Evolutionary conservation across 2,329 filamentous ascomycete species (phyloP).

Genomic region (Neonectria punicea): DNA sequence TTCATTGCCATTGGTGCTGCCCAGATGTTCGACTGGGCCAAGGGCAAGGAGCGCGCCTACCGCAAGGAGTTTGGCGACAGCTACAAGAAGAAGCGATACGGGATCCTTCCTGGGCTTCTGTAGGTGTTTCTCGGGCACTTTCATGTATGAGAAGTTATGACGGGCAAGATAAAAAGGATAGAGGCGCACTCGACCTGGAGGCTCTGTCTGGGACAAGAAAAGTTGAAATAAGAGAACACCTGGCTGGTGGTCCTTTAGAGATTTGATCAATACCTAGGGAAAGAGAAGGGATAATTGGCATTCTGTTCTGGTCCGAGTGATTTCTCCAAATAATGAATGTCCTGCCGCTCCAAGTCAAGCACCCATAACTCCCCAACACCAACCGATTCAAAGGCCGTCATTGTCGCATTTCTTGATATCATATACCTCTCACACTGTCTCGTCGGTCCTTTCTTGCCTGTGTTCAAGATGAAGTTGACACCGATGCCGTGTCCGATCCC

Average conservation of each 20-base stretch:
- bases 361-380: conserved; percentile 3
- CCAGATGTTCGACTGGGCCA: conserved; percentile 90
- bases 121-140: conserved; percentile 51
- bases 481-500: conserved; percentile 52
- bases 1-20: conserved; percentile 78
- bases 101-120: conserved; percentile 82
- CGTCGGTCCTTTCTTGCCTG: not conserved
- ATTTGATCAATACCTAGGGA: not conserved
- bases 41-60: conserved; percentile 91
- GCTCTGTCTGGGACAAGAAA: not conserved
- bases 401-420: conserved; percentile 11
- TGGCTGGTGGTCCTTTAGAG: not conserved
- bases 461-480: conserved; percentile 46
- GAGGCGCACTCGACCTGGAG: not conserved
- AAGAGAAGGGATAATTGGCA: conserved; percentile 3
- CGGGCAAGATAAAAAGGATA: not conserved
- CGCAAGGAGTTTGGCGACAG: conserved; percentile 90
- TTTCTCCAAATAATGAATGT: conserved; percentile 3
- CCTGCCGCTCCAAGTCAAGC: not conserved
- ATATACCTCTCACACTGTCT: not conserved
- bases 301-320: conserved; percentile 2
- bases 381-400: not conserved
- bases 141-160: not conserved
- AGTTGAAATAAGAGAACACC: not conserved
- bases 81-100: conserved; percentile 94